Base-by-base conservation (phyloP, 208 protist genomes). In the Leishmania lainsoni region DNA sequence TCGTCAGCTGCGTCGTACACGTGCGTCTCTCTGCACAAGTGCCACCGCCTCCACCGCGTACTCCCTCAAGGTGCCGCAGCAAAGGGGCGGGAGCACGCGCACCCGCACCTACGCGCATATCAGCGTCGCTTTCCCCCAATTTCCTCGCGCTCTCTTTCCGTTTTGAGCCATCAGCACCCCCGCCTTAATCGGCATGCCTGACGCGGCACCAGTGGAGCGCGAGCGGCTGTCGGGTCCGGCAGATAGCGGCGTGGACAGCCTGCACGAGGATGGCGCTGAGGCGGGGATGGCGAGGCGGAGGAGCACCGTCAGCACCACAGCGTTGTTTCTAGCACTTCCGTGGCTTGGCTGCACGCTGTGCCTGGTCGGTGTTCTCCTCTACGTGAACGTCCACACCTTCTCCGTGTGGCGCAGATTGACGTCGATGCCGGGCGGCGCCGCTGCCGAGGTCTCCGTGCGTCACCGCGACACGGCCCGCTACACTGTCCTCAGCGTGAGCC, bases 371-470 rank as follows among this genome's bases (percentile, higher is more conserved):
- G 76, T 84, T 4, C 26, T 87, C 3, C 10, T 79, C 12, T 87
- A 84, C 48, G 72, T 87, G 20, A 87, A 87, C 45, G 17, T 87
- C 3, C 45, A 83, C 79, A 65, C 32, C 69, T 81, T 81, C 70
- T 26, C 78, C 14, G 10, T 68, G 0, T 32, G 35, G 35, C 5
- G 3, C 35, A 48, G 5, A n/a, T 20, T 70, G 65, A 10, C 45
- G 65, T 32, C 59, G 26, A 48, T n/a, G 65, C 17, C 35, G 35
- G 35, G 5, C 8, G 35, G 65, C 17, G 2, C 12, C 65, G 65
- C 22, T 17, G 65, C 32, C 4, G 65, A 84, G 51, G 63, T 69
- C 29, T 39, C 32, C 1, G 61, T 81, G 2, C 26, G 58, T 2
- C 29, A 69, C 51, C 58, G 78, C 35, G 54, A 80, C 59, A 68